These are phyloP conservation scores for Elsinoe arachidis DNA, from an alignment of 2,329 filamentous ascomycete species.

Conservation along the genomic window DNA sequence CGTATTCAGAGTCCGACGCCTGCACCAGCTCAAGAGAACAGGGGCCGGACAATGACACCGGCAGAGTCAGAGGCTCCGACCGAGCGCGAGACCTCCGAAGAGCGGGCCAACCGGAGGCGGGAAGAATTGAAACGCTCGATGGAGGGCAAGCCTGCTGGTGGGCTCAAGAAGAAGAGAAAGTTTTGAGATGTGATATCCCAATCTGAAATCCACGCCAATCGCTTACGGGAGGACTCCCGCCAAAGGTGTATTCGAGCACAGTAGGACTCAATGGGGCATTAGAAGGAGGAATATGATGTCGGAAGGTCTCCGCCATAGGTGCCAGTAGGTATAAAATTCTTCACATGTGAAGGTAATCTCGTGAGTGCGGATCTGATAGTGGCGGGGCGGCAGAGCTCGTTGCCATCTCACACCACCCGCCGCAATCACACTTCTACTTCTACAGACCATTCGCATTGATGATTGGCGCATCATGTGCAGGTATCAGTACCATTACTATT, in stretches of 20 bases:
- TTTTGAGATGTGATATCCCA: constrained; percentile 33
- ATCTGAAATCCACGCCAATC: neutral
- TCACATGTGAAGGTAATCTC: too few relatives aligned
- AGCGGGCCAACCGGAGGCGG: constrained; percentile 47
- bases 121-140: constrained; percentile 48
- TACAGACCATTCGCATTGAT: too few relatives aligned
- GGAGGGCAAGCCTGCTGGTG: constrained; percentile 42
- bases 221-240: too few relatives aligned
- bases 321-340: too few relatives aligned
- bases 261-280: too few relatives aligned
- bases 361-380: too few relatives aligned
- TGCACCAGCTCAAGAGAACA: neutral
- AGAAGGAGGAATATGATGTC: too few relatives aligned
- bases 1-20: neutral
- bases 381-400: too few relatives aligned
- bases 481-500: constrained; percentile 26
- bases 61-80: neutral
- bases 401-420: too few relatives aligned
- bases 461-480: constrained; percentile 22
- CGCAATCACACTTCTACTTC: too few relatives aligned
- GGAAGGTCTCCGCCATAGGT: too few relatives aligned
- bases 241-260: too few relatives aligned
- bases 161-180: constrained; percentile 49
- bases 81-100: constrained; percentile 37
- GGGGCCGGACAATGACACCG: neutral